Conservation (phyloP, 169 alveolate species). For the Plasmodium gonderi region DNA sequence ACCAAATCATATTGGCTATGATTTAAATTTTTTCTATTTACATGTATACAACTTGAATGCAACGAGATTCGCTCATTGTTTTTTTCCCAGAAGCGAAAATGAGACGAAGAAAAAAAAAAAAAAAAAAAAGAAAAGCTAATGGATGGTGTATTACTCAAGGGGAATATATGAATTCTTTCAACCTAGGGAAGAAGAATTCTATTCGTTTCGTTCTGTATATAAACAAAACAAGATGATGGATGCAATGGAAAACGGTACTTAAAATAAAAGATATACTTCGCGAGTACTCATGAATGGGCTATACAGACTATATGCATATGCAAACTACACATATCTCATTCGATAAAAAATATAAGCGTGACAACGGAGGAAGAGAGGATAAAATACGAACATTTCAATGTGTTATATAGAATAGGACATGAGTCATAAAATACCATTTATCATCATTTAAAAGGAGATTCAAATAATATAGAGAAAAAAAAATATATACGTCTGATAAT, state of each 20-base stretch:
- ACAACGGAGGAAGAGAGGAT: no score
- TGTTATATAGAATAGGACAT: background rate
- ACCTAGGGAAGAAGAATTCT: background rate
- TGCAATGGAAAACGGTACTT: background rate
- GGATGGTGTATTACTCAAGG: slow-evolving; percentile 4
- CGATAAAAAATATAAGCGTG: background rate
- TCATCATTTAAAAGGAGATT: background rate
- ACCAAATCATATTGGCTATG: background rate
- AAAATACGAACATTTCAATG: background rate
- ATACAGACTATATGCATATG: background rate
- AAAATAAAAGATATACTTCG: background rate
- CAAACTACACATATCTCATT: background rate
- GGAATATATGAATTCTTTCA: no score
- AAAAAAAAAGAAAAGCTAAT: background rate
- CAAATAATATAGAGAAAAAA: background rate
- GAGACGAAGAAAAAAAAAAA: background rate
- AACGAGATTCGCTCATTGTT: background rate
- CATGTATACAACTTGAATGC: background rate
- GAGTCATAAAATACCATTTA: background rate
- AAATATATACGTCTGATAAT: background rate
- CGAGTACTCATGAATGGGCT: background rate
- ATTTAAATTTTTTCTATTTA: background rate
- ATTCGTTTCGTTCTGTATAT: background rate
- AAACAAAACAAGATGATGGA: background rate
- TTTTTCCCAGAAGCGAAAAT: background rate